Base-by-base conservation (phyloP, 192 early-diverging fungal genomes). In the Linnemannia elongata region DNA sequence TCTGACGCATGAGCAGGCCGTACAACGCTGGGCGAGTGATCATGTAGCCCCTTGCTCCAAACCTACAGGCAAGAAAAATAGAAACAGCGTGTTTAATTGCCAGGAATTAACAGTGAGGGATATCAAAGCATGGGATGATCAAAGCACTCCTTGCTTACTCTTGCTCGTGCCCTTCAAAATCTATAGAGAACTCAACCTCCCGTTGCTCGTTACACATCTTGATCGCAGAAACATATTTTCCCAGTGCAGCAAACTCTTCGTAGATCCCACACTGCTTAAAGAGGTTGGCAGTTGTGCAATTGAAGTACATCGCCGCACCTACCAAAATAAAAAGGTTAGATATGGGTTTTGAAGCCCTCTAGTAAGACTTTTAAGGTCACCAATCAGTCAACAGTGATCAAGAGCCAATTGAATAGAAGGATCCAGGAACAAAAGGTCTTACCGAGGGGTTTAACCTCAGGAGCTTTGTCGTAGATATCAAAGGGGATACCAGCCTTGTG, bases 181-280 rank as follows among this genome's bases (percentile, higher is more conserved):
- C 20, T 41, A 77, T 66, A 9, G 60, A 13, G 10, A 66, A 41
- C 20, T 57, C 36, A 30, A 54, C 4, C 17, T 39, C 5, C 1
- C 42, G 68, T 1, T 73, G 33, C 49, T 71, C 69, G 0, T 57
- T 72, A 22, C 38, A 30, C 38, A 27, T 47, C 12, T 17, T 33
- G 20, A 72, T 20, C 9, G 45, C 38, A 18, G 39, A n/a, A 7
- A 69, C 24, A 7, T 27, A n/a, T 39, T 68, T 77, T 1, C 45
- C 57, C 10, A 69, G 33, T 6, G 57, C 35, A 6, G 41, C 15
- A 68, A 79, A 79, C 15, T 79, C 78, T 22, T 72, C 70, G 33
- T 39, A 72, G 39, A 79, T 55, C 4, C 78, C 78, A 12, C 72
- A 20, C 38, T 79, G 78, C 12, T 79, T 38, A 38, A 78, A 78